phyloP scores from a whole-genome alignment of 495 filamentous ascomycete species.

The Podospora pseudopauciseta region DNA sequence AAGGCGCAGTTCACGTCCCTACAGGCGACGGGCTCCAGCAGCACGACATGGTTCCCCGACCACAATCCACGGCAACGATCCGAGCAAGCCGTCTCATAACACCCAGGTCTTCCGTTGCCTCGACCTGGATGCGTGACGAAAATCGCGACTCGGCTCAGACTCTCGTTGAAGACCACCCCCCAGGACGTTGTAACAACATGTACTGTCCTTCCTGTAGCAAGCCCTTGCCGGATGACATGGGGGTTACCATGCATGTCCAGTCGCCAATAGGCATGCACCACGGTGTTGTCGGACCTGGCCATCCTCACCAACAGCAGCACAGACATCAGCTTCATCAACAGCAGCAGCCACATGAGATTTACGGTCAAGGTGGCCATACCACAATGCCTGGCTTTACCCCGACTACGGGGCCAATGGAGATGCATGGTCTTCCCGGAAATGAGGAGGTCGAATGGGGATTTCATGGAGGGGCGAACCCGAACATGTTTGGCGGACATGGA shows the following conservation, averaged over 20 bases:
- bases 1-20: conserved; percentile 9
- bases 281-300: neutral
- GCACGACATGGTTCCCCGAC: conserved; percentile 13
- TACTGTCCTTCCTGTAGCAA: conserved; percentile 31
- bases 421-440: conserved; percentile 8
- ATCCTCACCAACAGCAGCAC: conserved; percentile 10
- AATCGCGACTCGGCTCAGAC: conserved; percentile 33
- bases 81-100: conserved; percentile 21
- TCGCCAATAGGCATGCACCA: conserved; percentile 19
- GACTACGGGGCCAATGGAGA: conserved; percentile 8
- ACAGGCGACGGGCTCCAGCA: conserved; percentile 8
- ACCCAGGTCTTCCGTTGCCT: conserved; percentile 24
- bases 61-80: conserved; percentile 17
- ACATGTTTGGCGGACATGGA: conserved; percentile 22
- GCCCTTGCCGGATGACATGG: conserved; percentile 16
- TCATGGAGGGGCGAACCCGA: conserved; percentile 16
- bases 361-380: neutral
- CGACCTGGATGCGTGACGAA: conserved; percentile 27
- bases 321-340: conserved; percentile 1
- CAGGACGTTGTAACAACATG: conserved; percentile 24
- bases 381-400: conserved; percentile 11
- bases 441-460: conserved; percentile 19
- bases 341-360: neutral
- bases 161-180: conserved; percentile 29
- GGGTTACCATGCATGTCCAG: conserved; percentile 8